Evolutionary conservation across 2,329 filamentous ascomycete genomes (phyloP), one percentile per base, ranked within the genome.

Genomic region (Cercospora zeae-maydis): DNA sequence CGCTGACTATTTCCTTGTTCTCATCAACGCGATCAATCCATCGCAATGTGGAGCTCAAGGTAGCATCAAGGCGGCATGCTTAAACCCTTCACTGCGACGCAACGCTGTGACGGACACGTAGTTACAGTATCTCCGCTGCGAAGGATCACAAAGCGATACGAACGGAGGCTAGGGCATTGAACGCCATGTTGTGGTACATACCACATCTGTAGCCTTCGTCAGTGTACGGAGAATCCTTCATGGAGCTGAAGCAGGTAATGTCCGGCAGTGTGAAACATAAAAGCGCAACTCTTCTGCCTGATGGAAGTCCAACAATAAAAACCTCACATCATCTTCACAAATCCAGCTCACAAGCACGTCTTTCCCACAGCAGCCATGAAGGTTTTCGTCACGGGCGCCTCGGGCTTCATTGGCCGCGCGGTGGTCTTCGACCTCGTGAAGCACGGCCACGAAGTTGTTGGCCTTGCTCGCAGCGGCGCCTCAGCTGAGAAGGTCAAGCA

Each of bases 351-450:
- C 39, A 21, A 45, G 33, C 47, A 39, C 4, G 14, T 1, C 11
- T 21, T 10, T 3, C 47, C 11, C 13, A 54, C 33, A 51, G 19
- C 21, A 37, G 45, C 31, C 37, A 63, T 63, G 64, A 62, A 63
- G 53, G 54, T 75, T 55, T 75, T 80, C 33, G 72, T 80, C 56
- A 79, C 78, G 4, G 78, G 78, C 53, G 78, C 78, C 16, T 79
- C 78, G 1, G 78, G 78, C 62, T 74, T 78, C 27, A 71, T 77
- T 11, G 78, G 78, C 61, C 70, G 74, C 3, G 74, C 73, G 2
- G 74, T 77, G 1, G 72, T 79, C 24, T 67, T 74, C 42, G 69
- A 73, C 19, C 74, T 78, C 71, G 71, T 79, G 34, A 64, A 70
- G 14, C 63, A 75, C 5, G 78, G 79, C 61, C 78, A 82, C 68